Evolutionary conservation across 2,329 filamentous ascomycete genomes (phyloP), one percentile per base, ranked within the genome.

Genomic region (Alternaria triticimaculans): DNA sequence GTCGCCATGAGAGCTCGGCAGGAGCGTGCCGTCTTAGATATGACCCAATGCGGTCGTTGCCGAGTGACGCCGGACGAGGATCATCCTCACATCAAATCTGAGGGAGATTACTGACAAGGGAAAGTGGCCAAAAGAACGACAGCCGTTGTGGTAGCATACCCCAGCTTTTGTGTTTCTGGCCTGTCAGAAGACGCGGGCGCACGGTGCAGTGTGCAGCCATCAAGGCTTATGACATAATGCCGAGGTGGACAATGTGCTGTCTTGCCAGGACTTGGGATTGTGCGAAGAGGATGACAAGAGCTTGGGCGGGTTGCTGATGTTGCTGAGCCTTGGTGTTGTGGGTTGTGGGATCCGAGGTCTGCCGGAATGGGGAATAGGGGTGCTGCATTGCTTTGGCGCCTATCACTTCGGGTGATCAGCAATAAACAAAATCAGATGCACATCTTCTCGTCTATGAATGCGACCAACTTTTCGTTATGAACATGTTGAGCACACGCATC

Each of bases 131-230:
- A 53, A 54, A 54, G 48, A 45, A 59, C 28, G 45, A 54, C 56
- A 59, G 48, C 60, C 60, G 60, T 62, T 62, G 37, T 41, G 23
- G 28, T 28, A 20, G 41, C 25, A 58, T 62, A 59, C 60, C 60
- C 60, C 60, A 62, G 60, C 60, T 62, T 62, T 62, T 61, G 33
- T 25, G 49, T 53, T 53, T 23, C 30, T 37, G 21, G 49, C 49
- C 49, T 53, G 49, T 53, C 49, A 53, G 18, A 53, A 53, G 49
- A 53, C 30, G 11, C 21, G 49, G 7, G 20, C 18, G 49, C 49
- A 53, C 49, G 49, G 49, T 41, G 30, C 14, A 21, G 30, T 53
- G 30, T 53, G 28, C 30, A 28, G 28, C 46, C 30, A 21, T 14
- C 55, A 30, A 23, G 18, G n/a, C 37, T 30, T 48, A 53, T 59